Evolutionary conservation across 2,329 filamentous ascomycete genomes (phyloP), one percentile per base, ranked within the genome.

Genomic region (Trichoderma oligosporum): DNA sequence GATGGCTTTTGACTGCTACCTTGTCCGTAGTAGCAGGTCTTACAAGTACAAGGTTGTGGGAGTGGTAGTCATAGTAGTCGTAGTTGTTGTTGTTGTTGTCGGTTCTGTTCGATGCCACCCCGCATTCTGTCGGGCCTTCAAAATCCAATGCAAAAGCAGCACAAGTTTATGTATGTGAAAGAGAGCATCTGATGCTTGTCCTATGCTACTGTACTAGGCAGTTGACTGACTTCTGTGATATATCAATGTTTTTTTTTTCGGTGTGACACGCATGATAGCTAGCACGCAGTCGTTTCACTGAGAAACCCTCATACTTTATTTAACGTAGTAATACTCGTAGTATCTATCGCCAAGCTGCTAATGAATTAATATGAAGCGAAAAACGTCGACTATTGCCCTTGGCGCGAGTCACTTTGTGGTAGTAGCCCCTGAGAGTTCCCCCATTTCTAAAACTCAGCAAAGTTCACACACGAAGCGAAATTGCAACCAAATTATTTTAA

Each of bases 241-340:
- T 33, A 8, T 7, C 16, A 36, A 29, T 35, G 29, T n/a, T 29
- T 16, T 36, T 18, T 20, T 33, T 16, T 9, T 33, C 5, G 36
- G 16, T 20, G 52, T 55, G 31, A 38, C 41, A 46, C 35, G 52
- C 52, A 55, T 55, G n/a, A n/a, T n/a, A n/a, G n/a, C n/a, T n/a
- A 29, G 7, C 41, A 12, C 18, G 36, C 22, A 24, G 33, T 46
- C 41, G n/a, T n/a, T n/a, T n/a, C 22, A 24, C 41, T 27, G 31
- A 5, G 12, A 54, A 44, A 35, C 25, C 18, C 29, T 35, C 42
- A 31, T 18, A 52, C 36, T n/a, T n/a, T n/a, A n/a, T n/a, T n/a
- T n/a, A n/a, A n/a, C n/a, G n/a, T n/a, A n/a, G 16, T 35, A 16
- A 42, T 35, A 25, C 29, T 44, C 7, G 27, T 27, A 36, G 20